Base-by-base conservation (phyloP, 345 rosid genomes). In the Syzygium aromaticum region DNA sequence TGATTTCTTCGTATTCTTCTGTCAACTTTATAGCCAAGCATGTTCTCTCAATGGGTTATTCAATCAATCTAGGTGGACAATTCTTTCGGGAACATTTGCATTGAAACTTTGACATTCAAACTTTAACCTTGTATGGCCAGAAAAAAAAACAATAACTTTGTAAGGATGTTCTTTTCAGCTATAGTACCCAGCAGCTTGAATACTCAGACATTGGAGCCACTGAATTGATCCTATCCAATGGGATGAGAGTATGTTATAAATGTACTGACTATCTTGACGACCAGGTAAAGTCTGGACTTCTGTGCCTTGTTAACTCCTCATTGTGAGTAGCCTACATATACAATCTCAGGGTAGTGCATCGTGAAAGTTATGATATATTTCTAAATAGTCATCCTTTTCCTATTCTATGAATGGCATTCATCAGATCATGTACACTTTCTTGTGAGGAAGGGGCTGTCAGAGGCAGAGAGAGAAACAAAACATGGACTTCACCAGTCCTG, bases 241-340 rank as follows among this genome's bases (percentile, higher is more conserved):
- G 98, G 87, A 94, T 95, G 95, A 91, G 93, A 85, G 93, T 95
- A 89, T 95, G 97, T 91, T 95, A 94, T 87, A 95, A 96, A 91
- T 91, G 94, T 38, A 96, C 99, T 25, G 96, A 96, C 89, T 95
- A 94, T 91, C 94, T 93, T 91, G 95, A 96, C 87, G 99, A 97
- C 88, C 97, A 97, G 99, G 99, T 97, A 91, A 77, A 77, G 46
- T 54, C 77, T 23, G 21, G 19, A 77, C 52, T 38, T 33, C 6
- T 2, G 43, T 57, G 49, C 85, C 15, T 84, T 17, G 59, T 85
- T 38, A 27, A 40, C 30, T 27, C n/a, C 86, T 38, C 30, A 85
- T 30, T 28, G 12, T 85, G 67, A 53, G 51, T 40, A 21, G 13
- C 40, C 15, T 56, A 56, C 73, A 23, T 12, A 4, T 6, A 33